Percentiles rank a stretch among this genome's conserved stretches.
Evolutionary conservation across 352 stramenopile genomes (phyloP).

Genomic region (Phytopythium kandeliae): DNA sequence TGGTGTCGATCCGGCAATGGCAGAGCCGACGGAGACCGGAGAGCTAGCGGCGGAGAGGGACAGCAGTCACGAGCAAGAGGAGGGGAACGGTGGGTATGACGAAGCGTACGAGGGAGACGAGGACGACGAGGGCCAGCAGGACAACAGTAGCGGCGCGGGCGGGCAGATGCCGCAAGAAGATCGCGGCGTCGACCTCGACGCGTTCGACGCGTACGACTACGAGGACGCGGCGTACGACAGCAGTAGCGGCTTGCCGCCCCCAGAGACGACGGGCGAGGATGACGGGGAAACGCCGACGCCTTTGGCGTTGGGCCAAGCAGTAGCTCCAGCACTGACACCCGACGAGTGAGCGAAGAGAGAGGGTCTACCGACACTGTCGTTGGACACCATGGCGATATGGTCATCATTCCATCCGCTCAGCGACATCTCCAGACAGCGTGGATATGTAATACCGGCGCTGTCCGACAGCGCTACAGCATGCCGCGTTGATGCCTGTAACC

Average conservation of each 20-base stretch:
- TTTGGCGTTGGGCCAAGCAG: neutral
- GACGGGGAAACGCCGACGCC: neutral
- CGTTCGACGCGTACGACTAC: constrained; percentile 19
- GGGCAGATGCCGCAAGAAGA: neutral
- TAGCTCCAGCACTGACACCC: neutral
- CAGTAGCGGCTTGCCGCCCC: constrained; percentile 13
- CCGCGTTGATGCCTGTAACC: neutral
- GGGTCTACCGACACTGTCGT: too few relatives aligned
- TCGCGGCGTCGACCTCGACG: constrained; percentile 12
- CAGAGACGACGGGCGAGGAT: constrained; percentile 9
- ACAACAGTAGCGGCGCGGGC: neutral
- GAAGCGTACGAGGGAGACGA: too few relatives aligned
- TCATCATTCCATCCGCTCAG: too few relatives aligned
- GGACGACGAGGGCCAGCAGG: neutral
- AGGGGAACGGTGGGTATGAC: too few relatives aligned
- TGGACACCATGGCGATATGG: too few relatives aligned
- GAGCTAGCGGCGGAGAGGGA: too few relatives aligned
- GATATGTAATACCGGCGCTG: too few relatives aligned
- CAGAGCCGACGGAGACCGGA: too few relatives aligned
- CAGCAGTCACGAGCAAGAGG: too few relatives aligned
- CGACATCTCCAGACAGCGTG: too few relatives aligned
- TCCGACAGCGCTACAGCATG: too few relatives aligned
- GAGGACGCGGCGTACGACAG: constrained; percentile 9
- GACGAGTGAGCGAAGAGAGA: neutral
- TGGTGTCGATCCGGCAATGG: too few relatives aligned